phyloP scores from a whole-genome alignment of 148 eudicot genomes.

The Rhododendron simsii region DNA sequence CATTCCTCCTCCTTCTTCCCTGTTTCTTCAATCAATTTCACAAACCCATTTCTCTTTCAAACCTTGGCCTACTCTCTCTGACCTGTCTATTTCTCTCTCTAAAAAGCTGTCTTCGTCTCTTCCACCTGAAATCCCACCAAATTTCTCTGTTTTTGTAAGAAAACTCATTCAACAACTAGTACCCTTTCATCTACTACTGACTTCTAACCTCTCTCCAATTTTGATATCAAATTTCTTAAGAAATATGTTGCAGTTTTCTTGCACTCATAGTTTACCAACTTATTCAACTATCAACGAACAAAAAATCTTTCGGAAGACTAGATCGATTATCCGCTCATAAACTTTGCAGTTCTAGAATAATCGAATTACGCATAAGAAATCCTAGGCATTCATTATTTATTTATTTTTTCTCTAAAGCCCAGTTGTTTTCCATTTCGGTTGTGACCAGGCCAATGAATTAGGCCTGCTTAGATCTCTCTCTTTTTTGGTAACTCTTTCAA shows the following conservation, averaged over 20 bases:
- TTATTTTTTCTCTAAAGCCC: too few species aligned
- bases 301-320: too few species aligned
- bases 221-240: too few species aligned
- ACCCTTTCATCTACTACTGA: conserved; percentile 16
- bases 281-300: too few species aligned
- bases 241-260: too few species aligned
- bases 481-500: too few species aligned
- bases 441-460: background rate
- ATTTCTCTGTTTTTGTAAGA: background rate
- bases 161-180: conserved; percentile 13
- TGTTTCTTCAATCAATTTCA: conserved; percentile 32
- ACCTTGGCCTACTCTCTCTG: background rate
- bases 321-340: too few species aligned
- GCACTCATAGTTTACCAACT: too few species aligned
- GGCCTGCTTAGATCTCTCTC: background rate
- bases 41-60: conserved; percentile 4
- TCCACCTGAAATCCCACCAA: background rate
- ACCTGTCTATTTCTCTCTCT: conserved; percentile 4
- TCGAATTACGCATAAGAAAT: too few species aligned
- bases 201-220: conserved; percentile 23
- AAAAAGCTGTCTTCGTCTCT: conserved; percentile 11
- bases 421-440: background rate
- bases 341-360: too few species aligned
- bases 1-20: conserved; percentile 6
- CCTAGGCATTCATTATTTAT: too few species aligned